Base-by-base conservation (phyloP, 148 eudicot genomes). In the Agrostemma githago region DNA sequence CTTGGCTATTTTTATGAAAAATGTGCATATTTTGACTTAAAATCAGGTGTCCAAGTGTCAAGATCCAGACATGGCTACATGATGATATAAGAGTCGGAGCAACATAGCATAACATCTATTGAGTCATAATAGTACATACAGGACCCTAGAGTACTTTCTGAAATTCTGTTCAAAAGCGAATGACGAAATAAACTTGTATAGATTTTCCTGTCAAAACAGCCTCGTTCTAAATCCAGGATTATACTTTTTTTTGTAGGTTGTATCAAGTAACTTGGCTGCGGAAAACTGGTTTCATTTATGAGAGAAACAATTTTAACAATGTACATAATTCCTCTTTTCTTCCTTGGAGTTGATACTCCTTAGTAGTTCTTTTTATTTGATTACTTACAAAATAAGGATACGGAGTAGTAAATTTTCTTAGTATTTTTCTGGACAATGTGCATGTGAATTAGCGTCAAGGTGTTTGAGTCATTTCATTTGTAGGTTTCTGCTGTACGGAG, bases 181-280 rank as follows among this genome's bases (percentile, higher is more conserved):
- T 48, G 54, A 48, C 2, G 54, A 48, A 48, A 48, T 48, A 9
- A 9, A 48, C 54, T 48, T 48, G 1, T 48, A 48, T 8, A 12
- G 54, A 12, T 8, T 48, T 48, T 48, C 6, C 54, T 48, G 54
- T 48, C 11, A 48, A 48, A 48, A 48, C 19, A 14, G 37, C 37
- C 66, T 14, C 16, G 39, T 59, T 71, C 84, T 82, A 76, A 94
- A 84, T 4, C 61, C 66, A 12, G 63, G 70, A 41, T 83, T 42
- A 72, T 71, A 79, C 56, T 81, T 68, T 77, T 26, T 79, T 82
- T 79, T 92, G 97, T 90, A 95, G 99, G 92, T 88, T 95, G 84
- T 92, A 86, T 81, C 99, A 92, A 84, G 85, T 95, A 66, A 90
- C 88, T 78, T 95, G 99, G 99, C 62, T 84, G 96, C 65, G 77